Percentiles rank a stretch among this genome's conserved stretches.
Evolutionary conservation across 345 rosid genomes (phyloP).

Genomic region (Abelmoschus esculentus): DNA sequence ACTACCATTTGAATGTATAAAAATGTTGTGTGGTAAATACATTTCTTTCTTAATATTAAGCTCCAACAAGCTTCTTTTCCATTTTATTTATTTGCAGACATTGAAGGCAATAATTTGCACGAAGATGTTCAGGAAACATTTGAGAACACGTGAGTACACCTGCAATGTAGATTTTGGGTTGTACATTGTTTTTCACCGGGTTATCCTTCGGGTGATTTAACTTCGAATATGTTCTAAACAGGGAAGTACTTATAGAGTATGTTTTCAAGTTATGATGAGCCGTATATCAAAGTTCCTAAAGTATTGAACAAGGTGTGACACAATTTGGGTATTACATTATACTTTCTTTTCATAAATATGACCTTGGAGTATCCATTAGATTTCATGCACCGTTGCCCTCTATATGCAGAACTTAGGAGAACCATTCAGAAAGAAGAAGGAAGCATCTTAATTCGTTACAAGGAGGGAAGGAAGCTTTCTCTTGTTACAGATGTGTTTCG

Average conservation of each 20-base stretch:
- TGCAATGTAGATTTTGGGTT: background rate
- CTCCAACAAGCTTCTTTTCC: background rate
- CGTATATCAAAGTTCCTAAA: slow-evolving; percentile 59
- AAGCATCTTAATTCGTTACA: too few species aligned
- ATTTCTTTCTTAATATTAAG: background rate
- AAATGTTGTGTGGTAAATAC: too few species aligned
- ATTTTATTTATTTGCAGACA: slow-evolving; percentile 30
- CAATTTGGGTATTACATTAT: too few species aligned
- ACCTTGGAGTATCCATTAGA: too few species aligned
- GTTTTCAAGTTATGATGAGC: slow-evolving; percentile 65
- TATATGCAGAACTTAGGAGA: too few species aligned
- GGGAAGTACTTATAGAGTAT: slow-evolving; percentile 50
- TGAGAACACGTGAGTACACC: slow-evolving; percentile 45
- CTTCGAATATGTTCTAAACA: slow-evolving; percentile 19
- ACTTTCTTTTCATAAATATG: too few species aligned
- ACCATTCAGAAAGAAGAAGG: too few species aligned
- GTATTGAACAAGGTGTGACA: slow-evolving; percentile 62
- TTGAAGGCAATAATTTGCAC: slow-evolving; percentile 50
- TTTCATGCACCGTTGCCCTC: too few species aligned
- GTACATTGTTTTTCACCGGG: background rate
- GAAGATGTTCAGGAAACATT: slow-evolving; percentile 64
- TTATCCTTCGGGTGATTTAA: background rate
- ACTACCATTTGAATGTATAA: background rate
- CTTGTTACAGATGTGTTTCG: too few species aligned
- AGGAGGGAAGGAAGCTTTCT: too few species aligned